phyloP scores from a whole-genome alignment of 2,329 filamentous ascomycete genomes.

The Microdochium paspali region DNA sequence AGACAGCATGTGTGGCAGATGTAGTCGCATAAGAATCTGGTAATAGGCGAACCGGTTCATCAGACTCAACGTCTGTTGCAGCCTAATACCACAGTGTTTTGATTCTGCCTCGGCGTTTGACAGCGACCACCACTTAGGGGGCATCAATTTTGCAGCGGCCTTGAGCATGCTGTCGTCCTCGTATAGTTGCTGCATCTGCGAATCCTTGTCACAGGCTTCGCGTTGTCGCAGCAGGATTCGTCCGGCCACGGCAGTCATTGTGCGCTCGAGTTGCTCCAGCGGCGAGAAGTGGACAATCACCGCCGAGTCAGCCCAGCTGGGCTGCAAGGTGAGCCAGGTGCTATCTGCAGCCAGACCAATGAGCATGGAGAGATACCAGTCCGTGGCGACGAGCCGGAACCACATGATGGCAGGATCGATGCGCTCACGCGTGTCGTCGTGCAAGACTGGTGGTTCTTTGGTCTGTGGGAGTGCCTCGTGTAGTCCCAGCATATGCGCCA shows the following conservation, averaged over 20 bases:
- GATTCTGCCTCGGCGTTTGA: background rate
- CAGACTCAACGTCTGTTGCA: conserved; percentile 23
- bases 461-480: conserved; percentile 4
- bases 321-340: conserved; percentile 10
- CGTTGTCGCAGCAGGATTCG: conserved; percentile 24
- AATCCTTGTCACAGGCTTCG: conserved; percentile 19
- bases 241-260: conserved; percentile 20
- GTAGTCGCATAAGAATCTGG: conserved; percentile 30
- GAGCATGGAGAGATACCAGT: conserved; percentile 37
- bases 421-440: conserved; percentile 12
- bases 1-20: conserved; percentile 33
- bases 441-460: conserved; percentile 7
- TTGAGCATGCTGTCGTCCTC: conserved; percentile 28
- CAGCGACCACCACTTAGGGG: conserved; percentile 30
- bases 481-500: conserved; percentile 32
- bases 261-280: conserved; percentile 24
- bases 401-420: conserved; percentile 29
- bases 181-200: conserved; percentile 18
- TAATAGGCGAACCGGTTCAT: conserved; percentile 31
- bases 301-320: conserved; percentile 4
- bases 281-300: conserved; percentile 3
- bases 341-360: conserved; percentile 28
- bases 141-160: conserved; percentile 24
- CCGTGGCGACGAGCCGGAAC: conserved; percentile 32
- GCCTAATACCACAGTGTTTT: conserved; percentile 7